These are phyloP conservation scores for Lactifluus pinguis DNA, from an alignment of 768 basidiomycete genomes.

Conservation along the genomic window DNA sequence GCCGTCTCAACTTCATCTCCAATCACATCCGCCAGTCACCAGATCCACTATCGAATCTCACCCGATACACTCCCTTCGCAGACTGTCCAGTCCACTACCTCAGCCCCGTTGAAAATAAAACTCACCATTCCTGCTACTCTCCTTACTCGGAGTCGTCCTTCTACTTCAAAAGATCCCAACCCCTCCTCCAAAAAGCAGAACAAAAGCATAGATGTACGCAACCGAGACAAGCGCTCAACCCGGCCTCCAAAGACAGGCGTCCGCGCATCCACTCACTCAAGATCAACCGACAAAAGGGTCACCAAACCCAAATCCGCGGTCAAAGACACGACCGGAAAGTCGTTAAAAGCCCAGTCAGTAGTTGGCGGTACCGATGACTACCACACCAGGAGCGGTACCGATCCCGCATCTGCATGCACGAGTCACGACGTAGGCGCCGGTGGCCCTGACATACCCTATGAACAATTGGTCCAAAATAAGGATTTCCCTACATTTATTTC, in stretches of 20 bases:
- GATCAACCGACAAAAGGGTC: conserved; percentile 7
- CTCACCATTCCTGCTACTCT: conserved; percentile 19
- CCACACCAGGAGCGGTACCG: conserved; percentile 2
- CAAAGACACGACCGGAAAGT: conserved; percentile 20
- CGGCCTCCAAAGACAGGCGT: conserved; percentile 2
- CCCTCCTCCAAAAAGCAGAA: conserved; percentile 9
- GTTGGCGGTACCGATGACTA: conserved; percentile 3
- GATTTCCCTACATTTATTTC: conserved; percentile 19
- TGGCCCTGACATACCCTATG: background rate
- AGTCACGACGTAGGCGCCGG: conserved; percentile 11
- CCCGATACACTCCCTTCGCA: background rate
- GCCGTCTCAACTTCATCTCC: conserved; percentile 1
- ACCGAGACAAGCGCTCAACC: conserved; percentile 8
- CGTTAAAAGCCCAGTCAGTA: background rate
- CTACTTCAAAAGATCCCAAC: background rate
- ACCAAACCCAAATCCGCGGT: conserved; percentile 6
- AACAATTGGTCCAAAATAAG: background rate
- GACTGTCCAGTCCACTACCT: background rate
- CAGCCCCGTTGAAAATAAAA: conserved; percentile 20
- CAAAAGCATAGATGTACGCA: background rate
- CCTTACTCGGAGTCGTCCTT: conserved; percentile 12
- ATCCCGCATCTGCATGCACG: conserved; percentile 5
- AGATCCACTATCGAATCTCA: background rate
- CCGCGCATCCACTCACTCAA: background rate
- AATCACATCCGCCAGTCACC: background rate